Percentiles rank a stretch among this genome's conserved stretches.
Evolutionary conservation across 2,329 filamentous ascomycete species (phyloP).

Genomic region (Diaporthe ampelina): DNA sequence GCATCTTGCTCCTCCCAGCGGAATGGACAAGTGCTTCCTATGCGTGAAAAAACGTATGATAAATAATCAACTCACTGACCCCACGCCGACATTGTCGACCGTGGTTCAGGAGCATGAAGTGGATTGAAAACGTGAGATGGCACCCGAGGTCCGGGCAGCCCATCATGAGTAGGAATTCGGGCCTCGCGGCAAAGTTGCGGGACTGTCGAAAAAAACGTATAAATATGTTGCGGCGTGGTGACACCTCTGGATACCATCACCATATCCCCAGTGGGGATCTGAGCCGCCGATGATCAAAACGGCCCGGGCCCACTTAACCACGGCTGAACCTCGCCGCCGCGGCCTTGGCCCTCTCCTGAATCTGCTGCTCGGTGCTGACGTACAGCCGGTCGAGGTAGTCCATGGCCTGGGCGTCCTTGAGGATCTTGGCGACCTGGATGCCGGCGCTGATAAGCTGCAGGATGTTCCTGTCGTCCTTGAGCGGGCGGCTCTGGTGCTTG

Average conservation of each 20-base stretch:
- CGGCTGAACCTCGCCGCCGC: constrained; percentile 57
- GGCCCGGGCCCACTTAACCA: constrained; percentile 47
- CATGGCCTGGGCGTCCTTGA: constrained; percentile 88
- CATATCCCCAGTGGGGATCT: not conserved
- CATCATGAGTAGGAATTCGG: not conserved
- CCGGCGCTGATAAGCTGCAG: constrained; percentile 89
- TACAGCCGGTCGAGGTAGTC: constrained; percentile 85
- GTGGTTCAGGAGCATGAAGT: not conserved
- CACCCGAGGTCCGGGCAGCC: not conserved
- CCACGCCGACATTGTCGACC: constrained; percentile 4
- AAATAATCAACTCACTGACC: not conserved
- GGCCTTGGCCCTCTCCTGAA: constrained; percentile 73
- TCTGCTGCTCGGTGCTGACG: constrained; percentile 83
- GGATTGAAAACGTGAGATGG: constrained; percentile 19
- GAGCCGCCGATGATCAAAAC: not conserved
- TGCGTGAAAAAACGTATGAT: constrained; percentile 26
- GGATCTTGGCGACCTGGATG: constrained; percentile 87
- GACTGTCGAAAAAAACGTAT: constrained; percentile 26
- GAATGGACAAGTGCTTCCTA: constrained; percentile 10
- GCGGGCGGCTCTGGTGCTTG: constrained; percentile 84
- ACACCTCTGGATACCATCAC: not conserved
- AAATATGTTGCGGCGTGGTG: constrained; percentile 14
- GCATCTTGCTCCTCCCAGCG: constrained; percentile 2
- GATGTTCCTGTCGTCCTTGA: constrained; percentile 91
- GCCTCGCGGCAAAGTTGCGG: not conserved